These are phyloP conservation scores for Cairneyella variabilis DNA, from an alignment of 495 filamentous ascomycete genomes.

Conservation along the genomic window DNA sequence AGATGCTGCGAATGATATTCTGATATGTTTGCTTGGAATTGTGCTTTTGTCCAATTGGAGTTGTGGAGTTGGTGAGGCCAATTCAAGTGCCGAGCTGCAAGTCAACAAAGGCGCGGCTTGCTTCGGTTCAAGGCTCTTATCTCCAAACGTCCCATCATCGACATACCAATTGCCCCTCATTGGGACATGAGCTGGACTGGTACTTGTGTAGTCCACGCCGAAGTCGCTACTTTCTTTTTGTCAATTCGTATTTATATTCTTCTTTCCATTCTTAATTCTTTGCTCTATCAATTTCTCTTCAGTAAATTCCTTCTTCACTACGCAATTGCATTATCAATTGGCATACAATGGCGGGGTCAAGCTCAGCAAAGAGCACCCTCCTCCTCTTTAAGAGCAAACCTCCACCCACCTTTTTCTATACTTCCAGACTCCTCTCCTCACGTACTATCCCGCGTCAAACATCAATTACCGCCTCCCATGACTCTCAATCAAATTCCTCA, in stretches of 20 bases:
- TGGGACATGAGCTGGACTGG: background rate
- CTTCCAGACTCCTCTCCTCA: slow-evolving; percentile 11
- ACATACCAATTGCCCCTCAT: slow-evolving; percentile 18
- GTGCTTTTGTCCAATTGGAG: too few relatives aligned
- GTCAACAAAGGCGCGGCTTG: slow-evolving; percentile 14
- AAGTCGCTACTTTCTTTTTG: slow-evolving; percentile 16
- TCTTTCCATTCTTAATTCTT: slow-evolving; percentile 1
- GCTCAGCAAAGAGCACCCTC: slow-evolving; percentile 16
- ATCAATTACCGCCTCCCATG: slow-evolving; percentile 15
- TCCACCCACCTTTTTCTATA: slow-evolving; percentile 2
- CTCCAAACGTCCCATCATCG: too few relatives aligned
- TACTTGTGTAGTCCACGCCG: slow-evolving; percentile 4
- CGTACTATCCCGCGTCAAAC: slow-evolving; percentile 16
- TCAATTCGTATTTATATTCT: slow-evolving; percentile 1
- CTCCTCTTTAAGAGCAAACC: slow-evolving; percentile 7
- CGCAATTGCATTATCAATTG: background rate
- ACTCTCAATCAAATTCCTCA: slow-evolving; percentile 5
- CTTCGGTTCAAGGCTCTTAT: slow-evolving; percentile 23
- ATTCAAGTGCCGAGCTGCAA: too few relatives aligned
- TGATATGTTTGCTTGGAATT: too few relatives aligned
- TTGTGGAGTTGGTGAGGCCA: too few relatives aligned
- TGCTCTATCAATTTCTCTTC: background rate
- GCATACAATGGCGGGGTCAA: slow-evolving; percentile 15
- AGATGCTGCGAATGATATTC: too few relatives aligned
- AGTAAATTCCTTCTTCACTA: background rate